Conservation (phyloP, 2,329 filamentous ascomycete species). For the Pleomassaria siparia region DNA sequence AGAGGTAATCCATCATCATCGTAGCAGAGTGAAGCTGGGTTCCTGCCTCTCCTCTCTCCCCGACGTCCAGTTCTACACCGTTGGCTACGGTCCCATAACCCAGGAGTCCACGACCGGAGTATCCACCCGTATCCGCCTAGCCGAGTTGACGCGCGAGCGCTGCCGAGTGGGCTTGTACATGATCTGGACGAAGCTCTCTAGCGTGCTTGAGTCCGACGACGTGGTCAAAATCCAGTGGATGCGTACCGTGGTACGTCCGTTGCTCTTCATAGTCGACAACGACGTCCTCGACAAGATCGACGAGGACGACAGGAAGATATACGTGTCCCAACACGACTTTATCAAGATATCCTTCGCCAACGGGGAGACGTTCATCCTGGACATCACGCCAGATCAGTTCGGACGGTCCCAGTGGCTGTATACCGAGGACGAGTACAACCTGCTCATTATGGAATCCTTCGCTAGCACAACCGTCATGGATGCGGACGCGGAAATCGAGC, state of each 20-base stretch:
- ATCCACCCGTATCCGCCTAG: neutral
- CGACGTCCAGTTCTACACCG: neutral
- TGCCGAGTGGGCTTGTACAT: neutral
- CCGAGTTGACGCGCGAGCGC: neutral
- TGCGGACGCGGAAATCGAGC: too few species aligned
- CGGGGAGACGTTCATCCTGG: neutral
- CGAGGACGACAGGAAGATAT: neutral
- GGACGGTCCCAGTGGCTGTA: neutral
- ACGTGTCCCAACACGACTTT: neutral
- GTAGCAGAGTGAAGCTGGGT: neutral
- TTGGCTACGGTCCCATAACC: neutral
- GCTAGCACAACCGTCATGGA: too few species aligned
- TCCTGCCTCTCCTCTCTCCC: neutral
- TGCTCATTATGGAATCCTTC: too few species aligned
- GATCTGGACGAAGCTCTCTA: neutral
- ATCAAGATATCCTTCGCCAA: neutral
- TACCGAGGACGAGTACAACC: neutral
- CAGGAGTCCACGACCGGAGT: neutral
- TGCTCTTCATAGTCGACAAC: neutral
- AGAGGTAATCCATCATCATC: neutral
- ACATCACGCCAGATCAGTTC: neutral
- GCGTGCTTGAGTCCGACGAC: neutral
- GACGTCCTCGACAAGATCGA: neutral
- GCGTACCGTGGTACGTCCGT: neutral
- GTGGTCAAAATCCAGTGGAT: neutral